Percentiles rank a stretch among this genome's conserved stretches.
phyloP scores from a whole-genome alignment of 1,139 yeast genomes.

The Sugiyamaella neomexicana region DNA sequence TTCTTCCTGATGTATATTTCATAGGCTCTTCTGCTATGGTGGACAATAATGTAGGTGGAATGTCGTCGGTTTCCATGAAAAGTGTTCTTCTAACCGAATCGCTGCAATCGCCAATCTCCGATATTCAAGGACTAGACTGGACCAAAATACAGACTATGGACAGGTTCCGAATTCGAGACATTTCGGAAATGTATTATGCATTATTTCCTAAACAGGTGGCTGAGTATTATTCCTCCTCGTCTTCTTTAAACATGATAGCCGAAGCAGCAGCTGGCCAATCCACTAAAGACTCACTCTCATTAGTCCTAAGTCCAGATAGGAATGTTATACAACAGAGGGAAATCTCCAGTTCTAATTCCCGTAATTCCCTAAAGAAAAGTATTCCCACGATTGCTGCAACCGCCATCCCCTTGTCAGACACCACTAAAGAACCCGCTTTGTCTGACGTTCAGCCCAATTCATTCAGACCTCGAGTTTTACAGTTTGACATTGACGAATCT shows the following conservation, averaged over 20 bases:
- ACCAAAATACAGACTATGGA: conserved; percentile 4
- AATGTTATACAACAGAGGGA: not conserved
- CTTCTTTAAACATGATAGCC: conserved; percentile 15
- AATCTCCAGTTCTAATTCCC: no score
- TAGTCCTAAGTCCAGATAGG: not conserved
- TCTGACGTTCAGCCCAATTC: not conserved
- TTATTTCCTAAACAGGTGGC: conserved; percentile 20
- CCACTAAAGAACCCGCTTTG: not conserved
- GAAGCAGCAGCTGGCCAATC: conserved; percentile 14
- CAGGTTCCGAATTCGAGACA: conserved; percentile 18
- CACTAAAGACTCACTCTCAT: conserved; percentile 1
- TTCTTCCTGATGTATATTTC: conserved; percentile 22
- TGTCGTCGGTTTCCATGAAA: conserved; percentile 17
- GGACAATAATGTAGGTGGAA: conserved; percentile 20
- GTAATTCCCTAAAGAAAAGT: not conserved
- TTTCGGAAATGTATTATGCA: conserved; percentile 22
- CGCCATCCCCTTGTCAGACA: not conserved
- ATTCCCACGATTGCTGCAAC: not conserved
- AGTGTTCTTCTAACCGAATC: conserved; percentile 26
- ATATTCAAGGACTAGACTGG: conserved; percentile 20
- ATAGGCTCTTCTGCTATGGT: conserved; percentile 24
- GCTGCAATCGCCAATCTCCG: conserved; percentile 23
- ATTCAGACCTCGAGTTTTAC: not conserved
- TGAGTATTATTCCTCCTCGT: conserved; percentile 12
- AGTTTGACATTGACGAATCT: conserved; percentile 1